Conservation (phyloP, 2,329 filamentous ascomycete species). For the Neofusicoccum sp. region DNA sequence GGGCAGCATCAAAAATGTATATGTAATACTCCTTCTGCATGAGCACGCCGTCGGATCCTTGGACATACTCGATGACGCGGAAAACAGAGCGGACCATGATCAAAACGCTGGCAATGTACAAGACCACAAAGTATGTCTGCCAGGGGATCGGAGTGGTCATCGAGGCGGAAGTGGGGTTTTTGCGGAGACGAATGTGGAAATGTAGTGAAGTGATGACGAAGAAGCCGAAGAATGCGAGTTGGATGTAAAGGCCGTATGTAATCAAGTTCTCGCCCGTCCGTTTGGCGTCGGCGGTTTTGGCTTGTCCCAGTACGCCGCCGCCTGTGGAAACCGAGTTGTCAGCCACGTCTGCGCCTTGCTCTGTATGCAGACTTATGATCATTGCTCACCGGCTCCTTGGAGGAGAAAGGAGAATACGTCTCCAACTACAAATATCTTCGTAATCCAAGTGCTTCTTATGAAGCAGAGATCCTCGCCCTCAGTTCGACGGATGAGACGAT, state of each 20-base stretch:
- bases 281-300: neutral
- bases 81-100: conserved; percentile 1
- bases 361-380: too few species aligned
- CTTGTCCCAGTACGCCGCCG: neutral
- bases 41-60: conserved; percentile 49
- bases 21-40: conserved; percentile 48
- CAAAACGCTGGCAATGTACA: neutral
- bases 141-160: neutral
- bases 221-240: conserved; percentile 50
- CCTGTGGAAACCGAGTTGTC: neutral
- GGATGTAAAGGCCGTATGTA: conserved; percentile 34
- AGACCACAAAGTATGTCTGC: neutral
- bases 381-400: conserved; percentile 30
- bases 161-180: conserved; percentile 23
- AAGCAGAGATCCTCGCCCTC: conserved; percentile 37
- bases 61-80: conserved; percentile 5
- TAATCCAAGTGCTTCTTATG: conserved; percentile 41
- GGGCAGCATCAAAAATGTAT: conserved; percentile 51
- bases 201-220: conserved; percentile 44
- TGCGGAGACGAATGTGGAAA: conserved; percentile 31
- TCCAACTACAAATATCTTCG: conserved; percentile 46
- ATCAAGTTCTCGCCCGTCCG: neutral
- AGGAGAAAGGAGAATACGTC: conserved; percentile 47
- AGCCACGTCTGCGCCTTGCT: neutral
- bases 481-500: conserved; percentile 41